phyloP scores from a whole-genome alignment of 306 rosid genomes.

The Dalbergia cochinchinensis region DNA sequence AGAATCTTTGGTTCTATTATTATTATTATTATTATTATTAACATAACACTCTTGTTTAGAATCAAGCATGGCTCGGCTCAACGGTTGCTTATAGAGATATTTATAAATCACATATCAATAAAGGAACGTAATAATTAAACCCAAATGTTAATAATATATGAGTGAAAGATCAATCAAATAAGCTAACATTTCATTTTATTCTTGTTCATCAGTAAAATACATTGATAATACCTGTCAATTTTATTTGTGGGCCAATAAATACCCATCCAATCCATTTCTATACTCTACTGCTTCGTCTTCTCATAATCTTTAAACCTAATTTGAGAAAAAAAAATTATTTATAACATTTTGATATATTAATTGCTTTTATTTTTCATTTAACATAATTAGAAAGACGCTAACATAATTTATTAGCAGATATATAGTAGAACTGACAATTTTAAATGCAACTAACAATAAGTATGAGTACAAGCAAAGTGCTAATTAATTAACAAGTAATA shows the following conservation, averaged over 20 bases:
- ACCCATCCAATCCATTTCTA: neutral
- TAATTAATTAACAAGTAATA: neutral
- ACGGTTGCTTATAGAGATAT: too few species aligned
- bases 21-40: too few species aligned
- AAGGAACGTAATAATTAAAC: too few species aligned
- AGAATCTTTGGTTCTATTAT: neutral
- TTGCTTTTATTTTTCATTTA: neutral
- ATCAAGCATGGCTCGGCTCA: too few species aligned
- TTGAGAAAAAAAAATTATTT: neutral
- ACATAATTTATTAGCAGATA: neutral
- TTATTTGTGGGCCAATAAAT: neutral
- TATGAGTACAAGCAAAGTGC: neutral
- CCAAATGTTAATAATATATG: too few species aligned
- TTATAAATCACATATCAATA: too few species aligned
- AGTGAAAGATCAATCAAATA: too few species aligned
- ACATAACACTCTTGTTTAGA: too few species aligned
- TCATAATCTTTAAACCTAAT: neutral
- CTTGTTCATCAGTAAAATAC: neutral
- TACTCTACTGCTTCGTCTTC: neutral
- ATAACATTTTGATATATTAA: too few species aligned
- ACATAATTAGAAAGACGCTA: neutral
- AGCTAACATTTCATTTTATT: neutral
- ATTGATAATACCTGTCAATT: neutral
- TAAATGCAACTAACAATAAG: neutral
- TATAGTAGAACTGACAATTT: neutral